phyloP scores from a whole-genome alignment of 164 flowering plant genomes.

The Vitis rupestris region DNA sequence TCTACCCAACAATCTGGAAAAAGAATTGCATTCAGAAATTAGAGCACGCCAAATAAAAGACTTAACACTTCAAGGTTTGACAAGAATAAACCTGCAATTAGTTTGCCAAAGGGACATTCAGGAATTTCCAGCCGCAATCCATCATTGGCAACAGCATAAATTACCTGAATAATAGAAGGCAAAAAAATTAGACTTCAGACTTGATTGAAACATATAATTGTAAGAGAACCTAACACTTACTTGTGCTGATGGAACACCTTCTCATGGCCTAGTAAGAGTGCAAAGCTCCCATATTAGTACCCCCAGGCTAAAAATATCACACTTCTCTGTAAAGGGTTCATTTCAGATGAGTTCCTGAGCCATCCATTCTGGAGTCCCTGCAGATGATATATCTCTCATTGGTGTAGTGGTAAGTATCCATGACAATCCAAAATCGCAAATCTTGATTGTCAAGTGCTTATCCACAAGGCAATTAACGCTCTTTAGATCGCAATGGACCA shows the following conservation, averaged over 20 bases:
- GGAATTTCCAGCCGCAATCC: conserved; percentile 63
- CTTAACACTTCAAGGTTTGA: not conserved
- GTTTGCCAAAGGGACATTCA: conserved; percentile 69
- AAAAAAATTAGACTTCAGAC: not conserved
- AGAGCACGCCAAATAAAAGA: no score
- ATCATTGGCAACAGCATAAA: conserved; percentile 71
- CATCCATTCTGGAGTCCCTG: conserved; percentile 88
- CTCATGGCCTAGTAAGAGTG: conserved; percentile 74
- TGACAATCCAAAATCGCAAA: conserved; percentile 79
- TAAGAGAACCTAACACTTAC: conserved; percentile 25
- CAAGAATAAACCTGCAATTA: conserved; percentile 51
- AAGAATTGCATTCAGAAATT: no score
- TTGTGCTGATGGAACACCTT: conserved; percentile 54
- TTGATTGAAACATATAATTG: not conserved
- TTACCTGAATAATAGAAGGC: conserved; percentile 40
- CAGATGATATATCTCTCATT: conserved; percentile 55
- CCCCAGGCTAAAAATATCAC: conserved; percentile 79
- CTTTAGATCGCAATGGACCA: conserved; percentile 74
- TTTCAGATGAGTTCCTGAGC: conserved; percentile 79
- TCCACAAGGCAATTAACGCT: conserved; percentile 77
- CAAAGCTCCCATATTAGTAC: conserved; percentile 85
- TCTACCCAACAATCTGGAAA: conserved; percentile 75
- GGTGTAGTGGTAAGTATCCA: conserved; percentile 45
- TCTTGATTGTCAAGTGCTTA: conserved; percentile 66
- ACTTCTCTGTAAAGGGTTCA: conserved; percentile 68